These are phyloP conservation scores for Aciculoconidium aculeatum DNA, from an alignment of 805 yeast genomes.

Conservation along the genomic window DNA sequence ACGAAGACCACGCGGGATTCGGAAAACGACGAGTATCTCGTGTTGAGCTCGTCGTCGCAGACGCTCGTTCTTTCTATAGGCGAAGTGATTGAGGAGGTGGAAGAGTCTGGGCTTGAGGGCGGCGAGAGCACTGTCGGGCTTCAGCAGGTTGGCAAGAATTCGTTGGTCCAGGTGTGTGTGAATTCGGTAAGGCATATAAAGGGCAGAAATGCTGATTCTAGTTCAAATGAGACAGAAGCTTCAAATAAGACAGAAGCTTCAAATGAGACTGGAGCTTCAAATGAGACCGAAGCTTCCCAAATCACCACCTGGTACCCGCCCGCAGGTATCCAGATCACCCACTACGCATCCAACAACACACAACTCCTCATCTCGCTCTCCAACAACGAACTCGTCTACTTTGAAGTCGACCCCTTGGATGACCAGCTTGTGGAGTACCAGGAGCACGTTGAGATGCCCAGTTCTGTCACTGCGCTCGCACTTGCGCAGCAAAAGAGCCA, in stretches of 20 bases:
- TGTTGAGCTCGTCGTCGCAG: constrained; percentile 57
- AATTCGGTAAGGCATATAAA: constrained; percentile 58
- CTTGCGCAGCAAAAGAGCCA: constrained; percentile 34
- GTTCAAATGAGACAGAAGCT: constrained; percentile 3
- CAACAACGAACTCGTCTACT: constrained; percentile 71
- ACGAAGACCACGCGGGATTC: constrained; percentile 43
- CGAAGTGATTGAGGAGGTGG: constrained; percentile 71
- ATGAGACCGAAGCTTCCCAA: too few relatives aligned
- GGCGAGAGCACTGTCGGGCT: constrained; percentile 61
- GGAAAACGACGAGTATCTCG: constrained; percentile 53
- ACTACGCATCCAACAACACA: constrained; percentile 55
- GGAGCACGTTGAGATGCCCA: constrained; percentile 48
- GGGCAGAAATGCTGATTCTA: too few relatives aligned
- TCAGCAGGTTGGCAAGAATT: constrained; percentile 56
- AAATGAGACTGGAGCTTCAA: too few relatives aligned
- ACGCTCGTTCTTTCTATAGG: constrained; percentile 75
- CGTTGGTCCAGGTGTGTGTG: constrained; percentile 68
- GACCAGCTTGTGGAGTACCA: constrained; percentile 69
- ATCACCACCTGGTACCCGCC: constrained; percentile 78
- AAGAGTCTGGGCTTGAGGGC: constrained; percentile 54
- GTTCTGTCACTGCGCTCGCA: constrained; percentile 43
- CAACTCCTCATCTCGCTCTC: constrained; percentile 72
- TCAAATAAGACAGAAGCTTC: constrained; percentile 4
- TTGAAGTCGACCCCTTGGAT: constrained; percentile 58
- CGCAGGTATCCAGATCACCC: constrained; percentile 56